Evolutionary conservation across 495 filamentous ascomycete species (phyloP).

Genomic region (Penicillium ochrochloron): DNA sequence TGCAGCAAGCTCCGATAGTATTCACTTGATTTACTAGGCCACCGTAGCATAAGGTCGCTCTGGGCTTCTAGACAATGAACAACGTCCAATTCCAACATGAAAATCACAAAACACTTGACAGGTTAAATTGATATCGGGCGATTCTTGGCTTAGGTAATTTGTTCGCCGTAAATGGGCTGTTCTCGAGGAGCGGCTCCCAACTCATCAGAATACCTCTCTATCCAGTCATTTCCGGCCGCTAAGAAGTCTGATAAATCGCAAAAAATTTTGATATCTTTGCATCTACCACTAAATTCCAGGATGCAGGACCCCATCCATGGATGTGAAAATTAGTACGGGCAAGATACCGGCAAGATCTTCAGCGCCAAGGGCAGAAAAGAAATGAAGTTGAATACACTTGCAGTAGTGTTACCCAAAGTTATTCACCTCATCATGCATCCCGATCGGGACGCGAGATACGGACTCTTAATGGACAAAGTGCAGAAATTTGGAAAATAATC

Average conservation of each 20-base stretch:
- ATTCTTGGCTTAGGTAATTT: not conserved
- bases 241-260: not conserved
- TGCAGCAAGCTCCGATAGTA: not conserved
- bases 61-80: not conserved
- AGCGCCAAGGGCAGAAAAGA: not conserved
- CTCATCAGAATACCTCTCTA: not conserved
- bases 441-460: not conserved
- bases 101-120: not conserved
- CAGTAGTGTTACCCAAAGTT: not conserved
- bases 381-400: not conserved
- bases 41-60: not conserved
- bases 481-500: not conserved
- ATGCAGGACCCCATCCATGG: not conserved
- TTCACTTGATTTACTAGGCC: not conserved
- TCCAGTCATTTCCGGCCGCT: no score
- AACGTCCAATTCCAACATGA: not conserved
- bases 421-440: not conserved
- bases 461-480: not conserved
- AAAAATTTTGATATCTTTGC: not conserved
- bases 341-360: not conserved
- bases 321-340: not conserved
- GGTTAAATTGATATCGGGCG: not conserved
- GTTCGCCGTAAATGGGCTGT: not conserved
- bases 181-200: not conserved
- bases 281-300: not conserved